These are phyloP conservation scores for Tuber brumale DNA, from an alignment of 495 filamentous ascomycete species.

Conservation along the genomic window DNA sequence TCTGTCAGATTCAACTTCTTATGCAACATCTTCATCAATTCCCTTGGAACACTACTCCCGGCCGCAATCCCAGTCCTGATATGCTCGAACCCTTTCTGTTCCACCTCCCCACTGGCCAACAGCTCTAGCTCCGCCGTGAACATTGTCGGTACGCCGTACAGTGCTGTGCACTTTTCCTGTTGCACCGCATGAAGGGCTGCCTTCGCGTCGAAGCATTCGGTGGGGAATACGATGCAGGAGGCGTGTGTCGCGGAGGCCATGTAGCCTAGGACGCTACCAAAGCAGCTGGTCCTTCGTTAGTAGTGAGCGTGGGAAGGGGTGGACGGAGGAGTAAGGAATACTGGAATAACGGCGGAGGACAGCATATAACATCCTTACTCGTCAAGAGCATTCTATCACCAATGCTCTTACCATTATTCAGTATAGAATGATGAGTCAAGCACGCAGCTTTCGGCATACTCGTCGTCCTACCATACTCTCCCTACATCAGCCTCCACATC, in stretches of 20 bases:
- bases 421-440: constrained; percentile 71
- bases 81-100: constrained; percentile 56
- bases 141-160: constrained; percentile 96
- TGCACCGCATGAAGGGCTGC: constrained; percentile 65
- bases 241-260: constrained; percentile 91
- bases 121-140: constrained; percentile 81
- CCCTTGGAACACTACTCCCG: constrained; percentile 71
- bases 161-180: constrained; percentile 69
- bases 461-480: constrained; percentile 56
- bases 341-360: constrained; percentile 83
- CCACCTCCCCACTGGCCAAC: constrained; percentile 52
- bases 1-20: constrained; percentile 69
- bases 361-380: constrained; percentile 65
- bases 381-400: constrained; percentile 76
- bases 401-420: constrained; percentile 84
- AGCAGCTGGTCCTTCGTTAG: constrained; percentile 51
- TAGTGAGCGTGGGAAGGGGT: not conserved
- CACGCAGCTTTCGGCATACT: constrained; percentile 86
- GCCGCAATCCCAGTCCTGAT: constrained; percentile 89
- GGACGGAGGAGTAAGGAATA: constrained; percentile 2
- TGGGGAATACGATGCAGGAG: constrained; percentile 74
- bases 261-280: constrained; percentile 83
- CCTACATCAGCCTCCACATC: constrained; percentile 4
- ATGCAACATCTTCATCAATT: constrained; percentile 78
- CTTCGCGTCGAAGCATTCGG: constrained; percentile 76